These are phyloP conservation scores for Baeospora myosura DNA, from an alignment of 1,284 basidiomycete species.

Conservation along the genomic window DNA sequence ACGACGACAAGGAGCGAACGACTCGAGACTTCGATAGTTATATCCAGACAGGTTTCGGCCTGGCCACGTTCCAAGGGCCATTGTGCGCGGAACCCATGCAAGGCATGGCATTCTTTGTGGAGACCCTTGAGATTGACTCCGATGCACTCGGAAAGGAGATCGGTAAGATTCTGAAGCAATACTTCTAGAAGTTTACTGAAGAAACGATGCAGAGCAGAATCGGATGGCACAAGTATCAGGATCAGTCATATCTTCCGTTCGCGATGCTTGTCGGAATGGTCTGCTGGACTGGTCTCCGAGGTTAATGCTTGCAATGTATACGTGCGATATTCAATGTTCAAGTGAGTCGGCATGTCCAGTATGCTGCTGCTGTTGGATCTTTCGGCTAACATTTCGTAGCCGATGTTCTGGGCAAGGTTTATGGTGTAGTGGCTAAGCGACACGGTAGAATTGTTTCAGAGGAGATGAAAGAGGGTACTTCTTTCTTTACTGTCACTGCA, in stretches of 20 bases:
- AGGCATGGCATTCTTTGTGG: conserved; percentile 89
- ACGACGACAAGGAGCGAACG: conserved; percentile 25
- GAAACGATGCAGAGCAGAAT: conserved; percentile 45
- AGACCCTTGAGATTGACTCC: conserved; percentile 61
- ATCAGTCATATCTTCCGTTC: conserved; percentile 82
- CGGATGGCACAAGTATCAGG: conserved; percentile 75
- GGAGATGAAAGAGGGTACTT: conserved; percentile 98
- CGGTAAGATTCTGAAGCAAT: conserved; percentile 32
- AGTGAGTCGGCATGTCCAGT: conserved; percentile 46
- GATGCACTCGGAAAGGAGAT: conserved; percentile 58
- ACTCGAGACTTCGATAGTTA: conserved; percentile 67
- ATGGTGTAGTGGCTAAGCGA: conserved; percentile 88
- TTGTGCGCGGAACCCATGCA: conserved; percentile 93
- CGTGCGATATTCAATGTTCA: conserved; percentile 96
- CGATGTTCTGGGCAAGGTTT: conserved; percentile 96
- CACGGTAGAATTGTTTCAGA: conserved; percentile 90
- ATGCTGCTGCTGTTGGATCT: conserved; percentile 1
- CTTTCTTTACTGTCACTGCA: conserved; percentile 89
- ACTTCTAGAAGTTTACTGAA: conserved; percentile 3
- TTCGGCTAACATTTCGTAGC: conserved; percentile 39
- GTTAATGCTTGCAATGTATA: conserved; percentile 97
- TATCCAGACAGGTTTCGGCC: conserved; percentile 91
- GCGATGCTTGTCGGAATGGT: conserved; percentile 84
- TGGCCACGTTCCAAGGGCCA: conserved; percentile 91
- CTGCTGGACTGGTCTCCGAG: conserved; percentile 97